Evolutionary conservation across 2,329 filamentous ascomycete species (phyloP).

Genomic region (Aureobasidium sp.): DNA sequence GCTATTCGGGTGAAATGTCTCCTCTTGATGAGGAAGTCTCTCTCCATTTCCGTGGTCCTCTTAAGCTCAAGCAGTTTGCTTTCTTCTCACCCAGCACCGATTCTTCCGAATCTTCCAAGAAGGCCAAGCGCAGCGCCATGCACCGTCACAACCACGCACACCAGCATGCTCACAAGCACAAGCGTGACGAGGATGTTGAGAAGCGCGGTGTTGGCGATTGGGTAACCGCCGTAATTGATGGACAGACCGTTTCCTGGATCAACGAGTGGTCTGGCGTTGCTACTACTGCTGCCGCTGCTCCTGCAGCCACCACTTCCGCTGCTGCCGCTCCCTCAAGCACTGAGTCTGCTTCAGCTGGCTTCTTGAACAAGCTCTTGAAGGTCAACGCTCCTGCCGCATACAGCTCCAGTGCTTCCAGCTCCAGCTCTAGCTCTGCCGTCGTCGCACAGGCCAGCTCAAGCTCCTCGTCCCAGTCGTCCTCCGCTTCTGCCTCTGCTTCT

Average conservation of each 20-base stretch:
- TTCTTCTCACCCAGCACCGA: conserved; percentile 50
- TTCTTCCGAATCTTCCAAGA: conserved; percentile 27
- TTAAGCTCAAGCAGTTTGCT: conserved; percentile 58
- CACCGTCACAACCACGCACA: conserved; percentile 28
- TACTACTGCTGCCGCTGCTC: conserved; percentile 16
- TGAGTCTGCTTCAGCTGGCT: conserved; percentile 14
- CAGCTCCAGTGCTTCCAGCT: conserved; percentile 7
- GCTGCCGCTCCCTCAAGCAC: conserved; percentile 16
- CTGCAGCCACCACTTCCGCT: conserved; percentile 13
- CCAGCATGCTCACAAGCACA: conserved; percentile 37
- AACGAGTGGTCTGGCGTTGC: conserved; percentile 44
- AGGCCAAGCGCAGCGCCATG: conserved; percentile 22
- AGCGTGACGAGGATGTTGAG: conserved; percentile 33
- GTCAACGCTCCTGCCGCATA: background rate
- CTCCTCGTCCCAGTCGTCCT: conserved; percentile 13
- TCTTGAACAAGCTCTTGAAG: conserved; percentile 9
- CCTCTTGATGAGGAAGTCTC: conserved; percentile 66
- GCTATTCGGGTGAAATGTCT: conserved; percentile 53
- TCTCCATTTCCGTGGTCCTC: conserved; percentile 62
- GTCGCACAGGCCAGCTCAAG: conserved; percentile 12
- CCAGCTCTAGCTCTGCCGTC: conserved; percentile 12
- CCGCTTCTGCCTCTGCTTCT: conserved; percentile 13
- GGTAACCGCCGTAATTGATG: conserved; percentile 52
- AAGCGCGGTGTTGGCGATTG: conserved; percentile 42
- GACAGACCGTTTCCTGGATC: conserved; percentile 48